Evolutionary conservation across 2,329 filamentous ascomycete species (phyloP), one percentile per base, ranked within the genome.

Genomic region (Hirsutella minnesotensis): DNA sequence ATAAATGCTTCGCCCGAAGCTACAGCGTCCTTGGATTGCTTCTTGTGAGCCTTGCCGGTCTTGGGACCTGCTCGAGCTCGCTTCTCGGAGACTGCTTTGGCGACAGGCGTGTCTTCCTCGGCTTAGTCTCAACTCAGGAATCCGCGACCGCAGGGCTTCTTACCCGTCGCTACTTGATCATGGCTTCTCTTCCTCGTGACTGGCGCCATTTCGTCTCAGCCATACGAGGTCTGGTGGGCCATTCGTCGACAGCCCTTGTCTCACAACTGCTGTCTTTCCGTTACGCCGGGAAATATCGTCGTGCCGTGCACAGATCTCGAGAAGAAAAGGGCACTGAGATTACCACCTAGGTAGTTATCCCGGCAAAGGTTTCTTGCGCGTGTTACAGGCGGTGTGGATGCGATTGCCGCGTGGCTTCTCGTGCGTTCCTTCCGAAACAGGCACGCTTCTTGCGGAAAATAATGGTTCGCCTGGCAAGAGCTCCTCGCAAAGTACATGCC

Each of bases 131-230:
- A n/a, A n/a, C n/a, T n/a, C n/a, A n/a, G n/a, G n/a, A n/a, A n/a
- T n/a, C n/a, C n/a, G n/a, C n/a, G n/a, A n/a, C n/a, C n/a, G n/a
- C n/a, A n/a, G n/a, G n/a, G n/a, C n/a, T n/a, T n/a, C 48, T 38
- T 39, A 55, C 58, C 55, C 5, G 45, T 49, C 15, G 39, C 42
- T 7, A 24, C 9, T 22, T 29, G 37, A 15, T 51, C 49, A 7
- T 33, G 36, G 22, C 51, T 59, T 44, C 54, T 53, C 35, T 57
- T 60, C n/a, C 53, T 46, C 10, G 51, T 51, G 39, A 39, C 45
- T 13, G 53, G 51, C 5, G 57, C 49, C 59, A 61, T 61, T 27
- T 4, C 16, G 22, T 21, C n/a, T 31, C 29, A 16, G 18, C 20
- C n/a, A 18, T 31, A 15, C 29, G 29, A 24, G 34, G 10, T 21